Base-by-base conservation (phyloP, 2,329 filamentous ascomycete genomes). In the Xylariaceae sp. region DNA sequence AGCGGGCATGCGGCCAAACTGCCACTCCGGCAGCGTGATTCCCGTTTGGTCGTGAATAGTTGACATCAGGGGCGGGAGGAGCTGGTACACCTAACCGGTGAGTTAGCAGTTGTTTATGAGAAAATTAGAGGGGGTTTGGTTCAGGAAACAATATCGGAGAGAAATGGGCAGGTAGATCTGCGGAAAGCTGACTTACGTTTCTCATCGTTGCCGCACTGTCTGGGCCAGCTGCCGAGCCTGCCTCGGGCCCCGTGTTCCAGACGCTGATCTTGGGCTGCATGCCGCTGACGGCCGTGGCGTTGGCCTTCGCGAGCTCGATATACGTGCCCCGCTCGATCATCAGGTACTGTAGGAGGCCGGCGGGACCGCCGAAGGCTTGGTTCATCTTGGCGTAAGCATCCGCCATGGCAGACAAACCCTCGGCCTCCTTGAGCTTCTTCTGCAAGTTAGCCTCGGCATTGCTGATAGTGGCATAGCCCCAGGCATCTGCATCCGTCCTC, bases 41-140 rank as follows among this genome's bases (percentile, higher is more conserved):
- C 91, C 91, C 0, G 91, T 96, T 78, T 96, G 91, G 57, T 96
- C 91, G 65, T 95, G 88, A 67, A 96, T 93, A 0, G 91, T 96
- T 9, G 83, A 86, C 76, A 96, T 87, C 19, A 96, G 79, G 4
- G 91, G 91, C 37, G 91, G 91, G 59, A 96, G 77, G 71, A 87
- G 89, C 79, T 95, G 91, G 76, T 95, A 93, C 40, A 96, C 60
- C 62, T 65, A 29, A 18, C 9, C 2, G 26, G 4, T 9, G 40
- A 12, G 21, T 61, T 41, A 61, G 52, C 20, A 45, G 20, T 37
- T 12, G 29, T 12, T n/a, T 7, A 20, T 19, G 7, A 20, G 3
- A 29, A n/a, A n/a, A n/a, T n/a, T n/a, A n/a, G n/a, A n/a, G n/a
- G n/a, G n/a, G n/a, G n/a, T n/a, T n/a, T n/a, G n/a, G n/a, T n/a